These are phyloP conservation scores for Saccharomyces eubayanus DNA, from an alignment of 805 yeast genomes.

Conservation along the genomic window DNA sequence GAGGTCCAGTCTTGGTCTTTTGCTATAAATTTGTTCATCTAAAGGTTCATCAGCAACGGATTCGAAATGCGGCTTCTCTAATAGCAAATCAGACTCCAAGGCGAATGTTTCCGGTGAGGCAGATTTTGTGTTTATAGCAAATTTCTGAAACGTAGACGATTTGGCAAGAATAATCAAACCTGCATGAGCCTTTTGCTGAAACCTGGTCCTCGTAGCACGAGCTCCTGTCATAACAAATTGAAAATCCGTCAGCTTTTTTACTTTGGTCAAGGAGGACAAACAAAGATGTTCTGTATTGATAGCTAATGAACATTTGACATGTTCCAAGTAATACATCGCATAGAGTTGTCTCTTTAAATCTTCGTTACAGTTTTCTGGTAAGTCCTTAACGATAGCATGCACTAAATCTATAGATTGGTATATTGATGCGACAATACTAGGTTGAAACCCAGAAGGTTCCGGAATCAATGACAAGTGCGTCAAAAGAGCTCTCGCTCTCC, in stretches of 20 bases:
- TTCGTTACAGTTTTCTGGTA: conserved; percentile 24
- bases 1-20: conserved; percentile 24
- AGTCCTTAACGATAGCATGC: conserved; percentile 17
- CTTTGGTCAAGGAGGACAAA: conserved; percentile 45
- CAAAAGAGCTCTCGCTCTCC: conserved; percentile 65
- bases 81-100: conserved; percentile 65
- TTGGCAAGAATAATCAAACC: conserved; percentile 72
- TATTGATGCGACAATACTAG: conserved; percentile 31
- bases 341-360: conserved; percentile 34
- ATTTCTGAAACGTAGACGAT: conserved; percentile 23
- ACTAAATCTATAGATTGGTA: conserved; percentile 24
- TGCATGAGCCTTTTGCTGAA: conserved; percentile 62
- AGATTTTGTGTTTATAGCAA: conserved; percentile 8
- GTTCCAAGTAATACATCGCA: conserved; percentile 52
- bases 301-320: conserved; percentile 54
- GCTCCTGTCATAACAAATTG: conserved; percentile 74
- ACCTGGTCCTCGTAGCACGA: conserved; percentile 79
- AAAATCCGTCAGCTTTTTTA: conserved; percentile 51
- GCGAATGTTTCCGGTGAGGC: conserved; percentile 47
- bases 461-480: conserved; percentile 55
- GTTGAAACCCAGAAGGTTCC: conserved; percentile 47
- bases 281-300: conserved; percentile 58
- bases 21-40: conserved; percentile 34
- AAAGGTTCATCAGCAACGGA: conserved; percentile 43
- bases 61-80: conserved; percentile 70